phyloP scores from a whole-genome alignment of 2,329 filamentous ascomycete species.

The Knufia fluminis region DNA sequence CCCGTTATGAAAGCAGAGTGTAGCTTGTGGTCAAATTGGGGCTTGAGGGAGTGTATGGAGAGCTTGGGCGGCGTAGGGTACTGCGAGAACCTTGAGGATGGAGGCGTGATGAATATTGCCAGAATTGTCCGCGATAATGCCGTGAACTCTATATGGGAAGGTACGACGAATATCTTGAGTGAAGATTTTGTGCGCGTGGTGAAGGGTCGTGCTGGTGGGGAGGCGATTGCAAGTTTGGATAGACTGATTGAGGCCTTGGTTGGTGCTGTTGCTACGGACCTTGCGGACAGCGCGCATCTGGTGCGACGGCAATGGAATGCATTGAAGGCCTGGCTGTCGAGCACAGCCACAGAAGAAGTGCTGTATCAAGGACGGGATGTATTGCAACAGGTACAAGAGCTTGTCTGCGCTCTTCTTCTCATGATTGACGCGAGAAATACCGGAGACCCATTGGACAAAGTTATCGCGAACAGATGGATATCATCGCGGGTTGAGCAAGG shows the following conservation, averaged over 20 bases:
- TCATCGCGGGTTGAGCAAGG: not conserved
- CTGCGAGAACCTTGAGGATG: slow-evolving; percentile 38
- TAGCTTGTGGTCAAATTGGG: slow-evolving; percentile 26
- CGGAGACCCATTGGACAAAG: slow-evolving; percentile 25
- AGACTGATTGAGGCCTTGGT: slow-evolving; percentile 18
- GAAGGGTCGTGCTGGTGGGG: slow-evolving; percentile 8
- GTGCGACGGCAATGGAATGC: slow-evolving; percentile 12
- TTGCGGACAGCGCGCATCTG: slow-evolving; percentile 40
- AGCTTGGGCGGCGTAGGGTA: slow-evolving; percentile 33
- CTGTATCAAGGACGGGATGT: slow-evolving; percentile 5
- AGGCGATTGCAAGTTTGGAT: not conserved
- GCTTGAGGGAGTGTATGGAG: slow-evolving; percentile 32
- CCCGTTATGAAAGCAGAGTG: slow-evolving; percentile 29
- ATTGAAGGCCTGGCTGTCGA: slow-evolving; percentile 7
- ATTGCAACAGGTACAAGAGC: slow-evolving; percentile 10
- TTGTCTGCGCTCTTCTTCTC: slow-evolving; percentile 29
- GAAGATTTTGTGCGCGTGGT: slow-evolving; percentile 38
- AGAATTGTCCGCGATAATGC: slow-evolving; percentile 56
- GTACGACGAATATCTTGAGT: slow-evolving; percentile 60
- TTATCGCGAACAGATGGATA: slow-evolving; percentile 32
- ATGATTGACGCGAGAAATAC: slow-evolving; percentile 31
- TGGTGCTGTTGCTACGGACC: slow-evolving; percentile 26
- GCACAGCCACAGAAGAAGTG: slow-evolving; percentile 8
- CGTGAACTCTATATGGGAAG: slow-evolving; percentile 52
- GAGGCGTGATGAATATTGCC: slow-evolving; percentile 54